Evolutionary conservation across 768 basidiomycete species (phyloP), one percentile per base, ranked within the genome.

Genomic region (Symmetrospora coprosmae): DNA sequence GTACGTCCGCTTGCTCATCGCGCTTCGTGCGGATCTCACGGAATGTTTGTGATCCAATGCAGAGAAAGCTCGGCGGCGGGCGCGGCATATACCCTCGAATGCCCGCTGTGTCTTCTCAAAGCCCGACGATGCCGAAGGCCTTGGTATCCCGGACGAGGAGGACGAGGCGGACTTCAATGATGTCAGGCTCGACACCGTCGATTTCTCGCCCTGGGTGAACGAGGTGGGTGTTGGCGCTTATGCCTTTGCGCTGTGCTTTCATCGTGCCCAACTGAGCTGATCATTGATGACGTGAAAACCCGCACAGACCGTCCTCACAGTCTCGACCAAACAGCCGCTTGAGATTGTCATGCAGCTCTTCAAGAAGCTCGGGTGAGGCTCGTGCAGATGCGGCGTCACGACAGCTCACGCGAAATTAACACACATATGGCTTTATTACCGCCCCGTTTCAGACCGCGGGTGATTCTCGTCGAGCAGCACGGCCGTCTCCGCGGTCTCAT

Each of bases 331-430:
- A 64, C 78, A 94, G 38, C 89, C 90, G 0, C 76, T 99, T 40
- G 94, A 99, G 72, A 89, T 96, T 55, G 88, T 91, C 7, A 88
- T 94, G 85, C 89, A 99, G 70, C 74, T 99, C 27, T 99, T 97
- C 78, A 87, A 92, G 71, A 80, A 88, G 45, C 87, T 99, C 85
- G 94, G 94, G 94, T 94, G 69, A 66, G 87, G 77, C 14, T 0
- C 2, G 50, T 47, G 23, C 35, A 17, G 35, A 14, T 48, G 11
- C 7, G 4, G 30, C n/a, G n/a, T n/a, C n/a, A n/a, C n/a, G n/a
- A n/a, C n/a, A n/a, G n/a, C n/a, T n/a, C n/a, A n/a, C n/a, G n/a
- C n/a, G n/a, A n/a, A n/a, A n/a, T n/a, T n/a, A 17, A 9, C n/a
- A 35, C 49, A 23, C 27, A 35, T 65, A 41, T 25, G 6, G 2